Conservation (phyloP, 768 basidiomycete species). For the Leccinellum rugosiceps region DNA sequence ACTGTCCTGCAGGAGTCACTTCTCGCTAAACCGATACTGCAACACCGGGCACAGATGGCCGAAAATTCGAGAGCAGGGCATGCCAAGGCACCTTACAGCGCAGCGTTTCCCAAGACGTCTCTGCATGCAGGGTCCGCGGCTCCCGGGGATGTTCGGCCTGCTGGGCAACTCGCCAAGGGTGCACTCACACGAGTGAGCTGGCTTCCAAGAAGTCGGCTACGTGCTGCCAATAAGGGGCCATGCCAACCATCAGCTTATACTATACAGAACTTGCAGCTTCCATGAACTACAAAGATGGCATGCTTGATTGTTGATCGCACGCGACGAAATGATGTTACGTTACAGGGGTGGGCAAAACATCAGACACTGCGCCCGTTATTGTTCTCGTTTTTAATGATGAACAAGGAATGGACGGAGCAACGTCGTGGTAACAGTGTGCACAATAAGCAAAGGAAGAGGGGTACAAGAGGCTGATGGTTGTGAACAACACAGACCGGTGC, state of each 20-base stretch:
- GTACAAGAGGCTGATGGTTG: constrained; percentile 10
- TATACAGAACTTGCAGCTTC: constrained; percentile 17
- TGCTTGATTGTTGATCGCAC: background rate
- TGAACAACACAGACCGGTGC: constrained; percentile 11
- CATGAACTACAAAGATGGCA: constrained; percentile 11
- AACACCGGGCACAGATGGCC: constrained; percentile 39
- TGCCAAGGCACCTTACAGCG: constrained; percentile 19
- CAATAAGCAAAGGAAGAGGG: constrained; percentile 11
- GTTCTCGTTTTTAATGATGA: constrained; percentile 4
- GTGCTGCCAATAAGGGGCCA: constrained; percentile 5
- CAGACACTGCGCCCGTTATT: constrained; percentile 2
- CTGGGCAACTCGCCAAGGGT: constrained; percentile 54
- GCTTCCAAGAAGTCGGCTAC: constrained; percentile 21
- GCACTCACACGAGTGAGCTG: constrained; percentile 37
- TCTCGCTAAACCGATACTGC: constrained; percentile 60
- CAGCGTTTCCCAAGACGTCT: constrained; percentile 22
- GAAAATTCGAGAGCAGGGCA: constrained; percentile 32
- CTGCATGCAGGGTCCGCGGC: constrained; percentile 52
- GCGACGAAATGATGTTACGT: constrained; percentile 8
- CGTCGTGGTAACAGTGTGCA: constrained; percentile 10
- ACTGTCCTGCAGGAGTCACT: constrained; percentile 53
- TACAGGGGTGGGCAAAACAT: background rate
- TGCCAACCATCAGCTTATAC: constrained; percentile 19
- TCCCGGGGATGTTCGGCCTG: constrained; percentile 56
- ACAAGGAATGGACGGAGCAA: constrained; percentile 4